phyloP scores from a whole-genome alignment of 2,329 filamentous ascomycete species.

The Colletotrichum tofieldiae region DNA sequence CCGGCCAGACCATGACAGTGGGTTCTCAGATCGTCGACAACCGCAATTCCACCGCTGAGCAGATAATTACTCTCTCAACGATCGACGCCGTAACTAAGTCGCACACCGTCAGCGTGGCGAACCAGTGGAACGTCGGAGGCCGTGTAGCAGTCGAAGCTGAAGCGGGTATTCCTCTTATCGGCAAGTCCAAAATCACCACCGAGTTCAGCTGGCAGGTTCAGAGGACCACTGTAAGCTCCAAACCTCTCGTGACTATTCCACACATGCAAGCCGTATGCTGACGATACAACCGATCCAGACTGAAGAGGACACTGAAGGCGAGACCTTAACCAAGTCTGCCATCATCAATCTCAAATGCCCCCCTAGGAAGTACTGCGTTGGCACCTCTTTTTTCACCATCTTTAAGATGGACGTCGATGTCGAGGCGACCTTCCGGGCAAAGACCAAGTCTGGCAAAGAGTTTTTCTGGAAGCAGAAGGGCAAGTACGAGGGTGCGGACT shows the following conservation, averaged over 20 bases:
- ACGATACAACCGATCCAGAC: background rate
- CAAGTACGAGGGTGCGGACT: constrained; percentile 37
- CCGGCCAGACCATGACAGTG: constrained; percentile 38
- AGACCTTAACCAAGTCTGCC: constrained; percentile 37
- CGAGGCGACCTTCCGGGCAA: constrained; percentile 41
- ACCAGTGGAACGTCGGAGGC: constrained; percentile 33
- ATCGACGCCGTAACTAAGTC: constrained; percentile 38
- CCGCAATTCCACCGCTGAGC: constrained; percentile 40
- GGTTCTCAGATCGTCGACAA: constrained; percentile 44
- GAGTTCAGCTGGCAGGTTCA: constrained; percentile 39
- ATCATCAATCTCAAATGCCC: constrained; percentile 43
- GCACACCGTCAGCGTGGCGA: constrained; percentile 28
- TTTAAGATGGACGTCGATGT: constrained; percentile 44
- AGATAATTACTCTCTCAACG: constrained; percentile 41
- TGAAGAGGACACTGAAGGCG: constrained; percentile 23
- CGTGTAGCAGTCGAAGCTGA: constrained; percentile 29
- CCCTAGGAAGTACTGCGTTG: constrained; percentile 41
- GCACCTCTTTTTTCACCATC: constrained; percentile 40
- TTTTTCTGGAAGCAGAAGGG: constrained; percentile 42
- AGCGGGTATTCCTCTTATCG: constrained; percentile 35
- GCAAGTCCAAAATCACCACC: constrained; percentile 16
- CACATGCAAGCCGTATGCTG: background rate
- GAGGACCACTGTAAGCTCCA: constrained; percentile 21
- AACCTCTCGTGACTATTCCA: background rate
- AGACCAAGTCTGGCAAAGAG: constrained; percentile 29